These are phyloP conservation scores for Pythium oligandrum DNA, from an alignment of 352 stramenopile genomes.

Conservation along the genomic window DNA sequence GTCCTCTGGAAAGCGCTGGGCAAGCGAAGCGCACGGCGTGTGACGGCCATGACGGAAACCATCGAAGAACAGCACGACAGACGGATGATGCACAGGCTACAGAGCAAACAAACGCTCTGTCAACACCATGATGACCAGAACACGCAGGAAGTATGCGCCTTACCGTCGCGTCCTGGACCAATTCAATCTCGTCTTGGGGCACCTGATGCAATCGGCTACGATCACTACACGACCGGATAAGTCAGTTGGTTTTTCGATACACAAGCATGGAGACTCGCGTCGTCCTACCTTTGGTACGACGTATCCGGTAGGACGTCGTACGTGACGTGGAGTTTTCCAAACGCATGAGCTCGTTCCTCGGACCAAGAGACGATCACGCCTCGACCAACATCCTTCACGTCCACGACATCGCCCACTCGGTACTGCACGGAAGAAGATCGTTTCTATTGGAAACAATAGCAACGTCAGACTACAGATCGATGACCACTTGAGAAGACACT, in stretches of 20 bases:
- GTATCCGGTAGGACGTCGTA: constrained; percentile 72
- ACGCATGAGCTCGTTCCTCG: constrained; percentile 27
- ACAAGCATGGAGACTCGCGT: no score
- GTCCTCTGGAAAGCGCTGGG: constrained; percentile 57
- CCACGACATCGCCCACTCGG: constrained; percentile 63
- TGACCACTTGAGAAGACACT: constrained; percentile 1
- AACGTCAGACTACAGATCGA: not conserved
- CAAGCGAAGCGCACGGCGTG: constrained; percentile 55
- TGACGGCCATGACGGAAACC: constrained; percentile 57
- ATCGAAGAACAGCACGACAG: constrained; percentile 75
- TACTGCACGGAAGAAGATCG: constrained; percentile 49
- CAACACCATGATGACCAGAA: no score
- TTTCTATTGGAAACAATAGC: constrained; percentile 21
- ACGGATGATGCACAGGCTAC: constrained; percentile 56
- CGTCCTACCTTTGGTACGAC: constrained; percentile 34
- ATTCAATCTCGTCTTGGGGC: constrained; percentile 45
- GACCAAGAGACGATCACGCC: constrained; percentile 68
- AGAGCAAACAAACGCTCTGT: not conserved
- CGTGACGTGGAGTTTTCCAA: constrained; percentile 33
- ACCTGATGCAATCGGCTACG: constrained; percentile 50
- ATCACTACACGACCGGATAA: constrained; percentile 23
- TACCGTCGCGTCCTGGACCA: constrained; percentile 39
- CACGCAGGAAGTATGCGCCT: not conserved
- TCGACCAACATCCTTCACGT: constrained; percentile 40
- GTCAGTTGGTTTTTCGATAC: no score